Conservation (phyloP, 495 filamentous ascomycete species). For the Lophiostoma macrostomum region DNA sequence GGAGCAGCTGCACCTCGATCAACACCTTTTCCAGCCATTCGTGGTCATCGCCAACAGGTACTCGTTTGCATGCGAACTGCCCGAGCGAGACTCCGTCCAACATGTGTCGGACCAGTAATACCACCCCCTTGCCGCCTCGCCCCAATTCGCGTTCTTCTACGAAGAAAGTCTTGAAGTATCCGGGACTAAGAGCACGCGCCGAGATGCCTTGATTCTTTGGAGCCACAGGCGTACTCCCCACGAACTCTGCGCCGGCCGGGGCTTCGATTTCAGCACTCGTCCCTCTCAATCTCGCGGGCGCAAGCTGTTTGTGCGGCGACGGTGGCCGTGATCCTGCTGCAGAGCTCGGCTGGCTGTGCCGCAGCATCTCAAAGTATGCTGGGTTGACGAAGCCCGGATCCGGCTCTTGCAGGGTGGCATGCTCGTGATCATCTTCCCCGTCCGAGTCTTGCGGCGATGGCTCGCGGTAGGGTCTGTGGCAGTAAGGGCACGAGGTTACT, state of each 20-base stretch:
- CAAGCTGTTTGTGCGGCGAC: conserved; percentile 53
- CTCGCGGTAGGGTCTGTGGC: conserved; percentile 72
- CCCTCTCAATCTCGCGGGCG: conserved; percentile 44
- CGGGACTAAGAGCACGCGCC: conserved; percentile 78
- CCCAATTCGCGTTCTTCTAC: conserved; percentile 81
- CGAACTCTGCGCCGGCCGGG: conserved; percentile 50
- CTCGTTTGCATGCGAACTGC: conserved; percentile 93
- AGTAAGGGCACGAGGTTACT: conserved; percentile 77
- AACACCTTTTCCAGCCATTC: conserved; percentile 94
- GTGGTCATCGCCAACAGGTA: conserved; percentile 91
- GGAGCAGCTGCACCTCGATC: conserved; percentile 86
- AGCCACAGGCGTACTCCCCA: conserved; percentile 47
- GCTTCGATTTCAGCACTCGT: conserved; percentile 8
- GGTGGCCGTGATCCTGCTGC: conserved; percentile 47
- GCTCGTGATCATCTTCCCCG: conserved; percentile 37
- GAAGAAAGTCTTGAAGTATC: conserved; percentile 91
- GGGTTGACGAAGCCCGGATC: conserved; percentile 71
- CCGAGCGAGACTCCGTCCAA: conserved; percentile 83
- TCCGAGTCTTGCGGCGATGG: conserved; percentile 39
- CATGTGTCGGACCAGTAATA: conserved; percentile 84
- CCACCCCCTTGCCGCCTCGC: conserved; percentile 89
- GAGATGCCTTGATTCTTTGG: conserved; percentile 66
- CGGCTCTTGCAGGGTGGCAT: conserved; percentile 1
- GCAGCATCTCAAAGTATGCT: conserved; percentile 91
- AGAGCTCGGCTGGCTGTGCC: conserved; percentile 57